Conservation (phyloP, 306 rosid species). For the Fragaria vesca region DNA sequence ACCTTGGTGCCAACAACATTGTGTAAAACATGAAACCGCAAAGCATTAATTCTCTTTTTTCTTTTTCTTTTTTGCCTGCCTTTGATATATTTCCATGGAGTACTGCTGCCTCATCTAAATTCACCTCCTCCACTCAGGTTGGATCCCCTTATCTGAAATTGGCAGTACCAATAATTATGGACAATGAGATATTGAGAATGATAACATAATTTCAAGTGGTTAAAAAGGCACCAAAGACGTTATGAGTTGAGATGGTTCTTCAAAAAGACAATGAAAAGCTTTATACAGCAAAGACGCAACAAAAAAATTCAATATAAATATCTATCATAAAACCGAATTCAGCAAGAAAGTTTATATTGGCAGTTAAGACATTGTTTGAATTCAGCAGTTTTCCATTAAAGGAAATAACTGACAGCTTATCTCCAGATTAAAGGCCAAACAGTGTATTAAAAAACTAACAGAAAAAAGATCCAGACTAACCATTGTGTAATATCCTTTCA, state of each 20-base stretch:
- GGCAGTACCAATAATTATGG: neutral
- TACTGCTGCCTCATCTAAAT: neutral
- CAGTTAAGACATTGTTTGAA: too few relatives aligned
- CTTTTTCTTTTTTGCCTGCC: neutral
- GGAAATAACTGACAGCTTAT: neutral
- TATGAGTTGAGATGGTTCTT: neutral
- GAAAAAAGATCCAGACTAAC: neutral
- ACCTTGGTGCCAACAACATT: neutral
- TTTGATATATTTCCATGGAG: slow-evolving; percentile 11
- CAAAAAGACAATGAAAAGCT: neutral
- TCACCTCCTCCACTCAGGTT: slow-evolving; percentile 45
- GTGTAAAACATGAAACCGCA: slow-evolving; percentile 8
- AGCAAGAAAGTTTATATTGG: neutral
- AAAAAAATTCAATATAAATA: neutral
- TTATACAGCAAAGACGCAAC: neutral
- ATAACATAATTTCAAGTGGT: neutral
- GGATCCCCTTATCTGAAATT: slow-evolving; percentile 37
- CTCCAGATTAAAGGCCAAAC: neutral
- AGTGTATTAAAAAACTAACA: neutral
- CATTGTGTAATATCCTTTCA: neutral
- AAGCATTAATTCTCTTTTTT: neutral
- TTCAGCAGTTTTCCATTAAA: slow-evolving; percentile 1
- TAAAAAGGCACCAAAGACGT: neutral
- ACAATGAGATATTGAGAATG: neutral
- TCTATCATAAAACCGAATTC: neutral